Conservation (phyloP, 1,284 basidiomycete genomes). For the Porogramme epimiltina region DNA sequence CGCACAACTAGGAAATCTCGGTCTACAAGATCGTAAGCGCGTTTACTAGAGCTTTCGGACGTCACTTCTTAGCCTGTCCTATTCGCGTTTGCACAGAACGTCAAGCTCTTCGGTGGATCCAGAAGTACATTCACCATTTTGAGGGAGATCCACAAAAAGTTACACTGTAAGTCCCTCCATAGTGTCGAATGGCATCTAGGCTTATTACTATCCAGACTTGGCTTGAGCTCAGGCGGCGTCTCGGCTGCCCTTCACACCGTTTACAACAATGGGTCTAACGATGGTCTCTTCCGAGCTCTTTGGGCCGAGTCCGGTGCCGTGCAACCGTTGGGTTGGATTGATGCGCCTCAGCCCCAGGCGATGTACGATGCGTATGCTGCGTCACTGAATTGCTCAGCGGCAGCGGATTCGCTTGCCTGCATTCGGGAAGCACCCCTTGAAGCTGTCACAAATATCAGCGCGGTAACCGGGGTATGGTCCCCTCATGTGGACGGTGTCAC, state of each 20-base stretch:
- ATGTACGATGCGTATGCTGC: background rate
- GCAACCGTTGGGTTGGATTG: conserved; percentile 27
- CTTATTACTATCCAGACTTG: too few species aligned
- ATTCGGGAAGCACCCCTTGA: background rate
- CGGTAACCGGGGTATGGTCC: background rate
- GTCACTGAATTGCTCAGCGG: background rate
- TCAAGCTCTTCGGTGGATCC: conserved; percentile 57
- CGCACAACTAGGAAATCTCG: conserved; percentile 54
- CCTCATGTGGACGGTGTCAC: background rate
- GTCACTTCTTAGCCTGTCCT: background rate
- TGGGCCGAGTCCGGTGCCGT: conserved; percentile 37
- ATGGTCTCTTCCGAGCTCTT: conserved; percentile 32
- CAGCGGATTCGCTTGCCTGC: background rate
- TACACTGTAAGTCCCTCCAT: background rate
- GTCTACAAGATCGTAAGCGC: conserved; percentile 51
- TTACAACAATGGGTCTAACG: conserved; percentile 28
- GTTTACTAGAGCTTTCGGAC: background rate
- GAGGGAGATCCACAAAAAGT: conserved; percentile 35
- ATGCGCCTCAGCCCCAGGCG: conserved; percentile 18
- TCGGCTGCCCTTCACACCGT: conserved; percentile 32
- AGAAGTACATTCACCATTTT: conserved; percentile 40
- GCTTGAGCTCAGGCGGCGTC: conserved; percentile 28
- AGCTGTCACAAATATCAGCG: background rate
- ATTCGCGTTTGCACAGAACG: conserved; percentile 2
- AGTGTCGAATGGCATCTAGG: too few species aligned